Conservation (phyloP, 2,329 filamentous ascomycete species). For the Clonostachys chloroleuca region DNA sequence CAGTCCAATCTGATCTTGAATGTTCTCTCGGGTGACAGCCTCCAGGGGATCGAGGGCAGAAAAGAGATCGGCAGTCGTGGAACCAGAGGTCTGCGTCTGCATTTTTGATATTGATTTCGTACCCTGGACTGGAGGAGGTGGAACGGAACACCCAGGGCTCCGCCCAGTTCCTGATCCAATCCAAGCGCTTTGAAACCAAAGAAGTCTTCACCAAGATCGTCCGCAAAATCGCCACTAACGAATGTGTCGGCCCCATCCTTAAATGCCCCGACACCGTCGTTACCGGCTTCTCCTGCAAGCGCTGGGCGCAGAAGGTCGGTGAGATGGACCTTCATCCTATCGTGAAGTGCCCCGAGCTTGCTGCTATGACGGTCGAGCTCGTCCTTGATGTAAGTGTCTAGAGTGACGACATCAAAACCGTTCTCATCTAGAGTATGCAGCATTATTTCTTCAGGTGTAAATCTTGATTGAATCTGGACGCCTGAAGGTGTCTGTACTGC, state of each 20-base stretch:
- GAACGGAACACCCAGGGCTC: constrained; percentile 85
- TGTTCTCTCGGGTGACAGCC: constrained; percentile 72
- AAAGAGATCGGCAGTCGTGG: constrained; percentile 58
- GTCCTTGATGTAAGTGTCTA: constrained; percentile 87
- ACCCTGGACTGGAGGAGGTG: constrained; percentile 92
- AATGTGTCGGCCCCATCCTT: constrained; percentile 97
- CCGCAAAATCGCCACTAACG: constrained; percentile 92
- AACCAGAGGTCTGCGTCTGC: constrained; percentile 60
- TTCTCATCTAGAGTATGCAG: constrained; percentile 82
- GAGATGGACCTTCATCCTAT: constrained; percentile 89
- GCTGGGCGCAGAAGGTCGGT: constrained; percentile 92
- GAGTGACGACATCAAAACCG: constrained; percentile 73
- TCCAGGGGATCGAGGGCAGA: constrained; percentile 66
- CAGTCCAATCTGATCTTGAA: constrained; percentile 78
- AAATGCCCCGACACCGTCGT: constrained; percentile 86
- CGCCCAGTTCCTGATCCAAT: constrained; percentile 83
- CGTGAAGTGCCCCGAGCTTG: constrained; percentile 81
- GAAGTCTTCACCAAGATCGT: constrained; percentile 97
- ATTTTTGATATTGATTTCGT: constrained; percentile 76
- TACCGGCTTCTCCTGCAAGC: constrained; percentile 66
- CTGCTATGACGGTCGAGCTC: constrained; percentile 82
- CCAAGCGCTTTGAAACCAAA: constrained; percentile 97
- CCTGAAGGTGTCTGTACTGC: constrained; percentile 42
- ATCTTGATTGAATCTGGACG: constrained; percentile 55
- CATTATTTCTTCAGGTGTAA: constrained; percentile 79